phyloP scores from a whole-genome alignment of 179 eudicot genomes.

The Amaranthus tricolor region DNA sequence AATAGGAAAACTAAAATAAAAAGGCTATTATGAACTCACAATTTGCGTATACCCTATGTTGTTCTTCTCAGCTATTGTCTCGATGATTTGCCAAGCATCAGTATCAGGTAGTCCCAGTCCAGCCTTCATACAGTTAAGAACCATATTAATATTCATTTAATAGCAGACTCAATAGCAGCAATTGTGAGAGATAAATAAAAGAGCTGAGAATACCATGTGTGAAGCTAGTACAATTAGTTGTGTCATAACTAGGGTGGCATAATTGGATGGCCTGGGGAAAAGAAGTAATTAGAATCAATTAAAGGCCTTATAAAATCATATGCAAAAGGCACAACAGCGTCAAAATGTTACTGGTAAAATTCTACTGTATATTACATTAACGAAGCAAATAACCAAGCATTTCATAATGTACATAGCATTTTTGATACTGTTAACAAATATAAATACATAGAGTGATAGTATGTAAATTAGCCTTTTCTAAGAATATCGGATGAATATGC shows the following conservation, averaged over 20 bases:
- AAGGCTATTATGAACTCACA: slow-evolving; percentile 46
- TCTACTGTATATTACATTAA: no score
- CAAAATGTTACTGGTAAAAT: background rate
- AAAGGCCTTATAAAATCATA: background rate
- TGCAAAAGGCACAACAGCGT: background rate
- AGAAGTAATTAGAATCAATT: background rate
- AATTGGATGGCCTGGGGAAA: slow-evolving; percentile 71
- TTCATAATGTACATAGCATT: no score
- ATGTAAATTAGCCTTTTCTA: no score
- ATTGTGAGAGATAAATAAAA: background rate
- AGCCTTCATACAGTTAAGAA: slow-evolving; percentile 53
- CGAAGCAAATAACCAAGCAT: no score
- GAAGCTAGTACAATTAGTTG: slow-evolving; percentile 74
- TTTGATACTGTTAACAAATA: no score
- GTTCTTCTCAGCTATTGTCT: slow-evolving; percentile 94
- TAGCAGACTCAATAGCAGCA: slow-evolving; percentile 3
- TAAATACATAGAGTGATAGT: no score
- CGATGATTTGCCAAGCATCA: slow-evolving; percentile 91
- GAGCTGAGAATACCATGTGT: slow-evolving; percentile 65
- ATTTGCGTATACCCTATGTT: slow-evolving; percentile 90
- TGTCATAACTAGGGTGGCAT: slow-evolving; percentile 72
- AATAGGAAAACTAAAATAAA: background rate
- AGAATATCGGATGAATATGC: no score
- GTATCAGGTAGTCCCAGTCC: slow-evolving; percentile 92
- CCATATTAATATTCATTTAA: slow-evolving; percentile 3